phyloP scores from a whole-genome alignment of 2,329 filamentous ascomycete genomes.

The Ilyonectria destructans region DNA sequence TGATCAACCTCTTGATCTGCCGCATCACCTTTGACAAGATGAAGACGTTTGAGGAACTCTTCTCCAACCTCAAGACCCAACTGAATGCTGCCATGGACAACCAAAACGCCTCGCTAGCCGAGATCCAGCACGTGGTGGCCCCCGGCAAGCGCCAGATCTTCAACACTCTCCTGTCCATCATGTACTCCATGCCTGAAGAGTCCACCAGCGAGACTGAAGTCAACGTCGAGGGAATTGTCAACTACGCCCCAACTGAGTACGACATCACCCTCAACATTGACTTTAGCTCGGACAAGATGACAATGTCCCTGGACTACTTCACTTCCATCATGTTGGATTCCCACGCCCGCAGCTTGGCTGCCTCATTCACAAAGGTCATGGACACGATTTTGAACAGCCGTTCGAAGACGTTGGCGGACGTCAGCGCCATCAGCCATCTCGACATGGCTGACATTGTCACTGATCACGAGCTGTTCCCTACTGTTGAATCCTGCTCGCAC shows the following conservation, averaged over 20 bases:
- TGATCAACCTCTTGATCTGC: slow-evolving; percentile 41
- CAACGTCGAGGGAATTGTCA: slow-evolving; percentile 18
- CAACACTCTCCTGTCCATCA: slow-evolving; percentile 25
- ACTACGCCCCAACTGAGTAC: slow-evolving; percentile 24
- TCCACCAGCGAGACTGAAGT: slow-evolving; percentile 3
- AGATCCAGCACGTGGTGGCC: slow-evolving; percentile 25
- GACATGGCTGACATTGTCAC: slow-evolving; percentile 16
- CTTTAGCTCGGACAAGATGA: slow-evolving; percentile 20
- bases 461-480: slow-evolving; percentile 15
- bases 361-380: slow-evolving; percentile 24
- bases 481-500: slow-evolving; percentile 20
- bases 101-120: slow-evolving; percentile 20
- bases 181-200: slow-evolving; percentile 18
- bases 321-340: slow-evolving; percentile 16
- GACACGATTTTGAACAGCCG: slow-evolving; percentile 13
- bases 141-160: slow-evolving; percentile 25
- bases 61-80: slow-evolving; percentile 21
- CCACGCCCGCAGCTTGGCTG: slow-evolving; percentile 20
- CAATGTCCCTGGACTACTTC: slow-evolving; percentile 22
- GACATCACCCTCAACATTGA: slow-evolving; percentile 25
- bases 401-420: slow-evolving; percentile 3
- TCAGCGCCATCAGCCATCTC: slow-evolving; percentile 10
- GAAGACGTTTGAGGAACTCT: slow-evolving; percentile 51
- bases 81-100: slow-evolving; percentile 23
- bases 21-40: slow-evolving; percentile 25